These are phyloP conservation scores for Serendipita sp. DNA, from an alignment of 768 basidiomycete genomes.

Conservation along the genomic window DNA sequence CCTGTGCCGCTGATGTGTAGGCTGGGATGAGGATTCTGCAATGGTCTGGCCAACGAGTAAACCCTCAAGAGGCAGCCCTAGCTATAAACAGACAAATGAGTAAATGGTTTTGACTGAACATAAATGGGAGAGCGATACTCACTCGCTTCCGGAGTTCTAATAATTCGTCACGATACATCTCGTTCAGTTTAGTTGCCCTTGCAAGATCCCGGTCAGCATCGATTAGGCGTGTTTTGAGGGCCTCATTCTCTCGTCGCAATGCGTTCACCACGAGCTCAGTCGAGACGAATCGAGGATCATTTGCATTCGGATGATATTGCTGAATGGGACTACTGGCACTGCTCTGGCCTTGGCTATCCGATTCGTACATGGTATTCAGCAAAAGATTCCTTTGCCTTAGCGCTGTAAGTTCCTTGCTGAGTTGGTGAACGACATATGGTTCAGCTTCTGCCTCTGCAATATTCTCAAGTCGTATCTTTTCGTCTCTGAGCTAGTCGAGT, in stretches of 20 bases:
- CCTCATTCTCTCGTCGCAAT: slow-evolving; percentile 65
- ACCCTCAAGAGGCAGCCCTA: slow-evolving; percentile 63
- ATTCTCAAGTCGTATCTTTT: slow-evolving; percentile 74
- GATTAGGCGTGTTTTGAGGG: slow-evolving; percentile 44
- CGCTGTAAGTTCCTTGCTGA: slow-evolving; percentile 52
- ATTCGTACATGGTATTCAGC: slow-evolving; percentile 15
- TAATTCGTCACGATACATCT: slow-evolving; percentile 71
- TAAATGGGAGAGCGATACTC: slow-evolving; percentile 20
- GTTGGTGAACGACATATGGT: slow-evolving; percentile 52
- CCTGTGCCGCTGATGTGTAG: slow-evolving; percentile 47
- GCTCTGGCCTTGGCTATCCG: slow-evolving; percentile 19
- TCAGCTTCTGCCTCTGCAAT: slow-evolving; percentile 74
- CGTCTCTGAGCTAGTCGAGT: slow-evolving; percentile 47
- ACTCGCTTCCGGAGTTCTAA: slow-evolving; percentile 62
- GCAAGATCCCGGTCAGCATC: slow-evolving; percentile 68
- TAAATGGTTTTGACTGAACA: slow-evolving; percentile 4
- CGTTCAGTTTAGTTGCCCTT: slow-evolving; percentile 56
- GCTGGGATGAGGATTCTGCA: slow-evolving; percentile 52
- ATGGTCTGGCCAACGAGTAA: slow-evolving; percentile 44
- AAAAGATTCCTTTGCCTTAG: slow-evolving; percentile 41
- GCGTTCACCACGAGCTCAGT: slow-evolving; percentile 55
- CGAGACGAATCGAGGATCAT: slow-evolving; percentile 22
- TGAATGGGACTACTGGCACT: slow-evolving; percentile 9
- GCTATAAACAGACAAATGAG: slow-evolving; percentile 23
- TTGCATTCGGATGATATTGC: slow-evolving; percentile 6